Evolutionary conservation across 495 filamentous ascomycete genomes (phyloP), one percentile per base, ranked within the genome.

Genomic region (Hypoxylon trugodes): DNA sequence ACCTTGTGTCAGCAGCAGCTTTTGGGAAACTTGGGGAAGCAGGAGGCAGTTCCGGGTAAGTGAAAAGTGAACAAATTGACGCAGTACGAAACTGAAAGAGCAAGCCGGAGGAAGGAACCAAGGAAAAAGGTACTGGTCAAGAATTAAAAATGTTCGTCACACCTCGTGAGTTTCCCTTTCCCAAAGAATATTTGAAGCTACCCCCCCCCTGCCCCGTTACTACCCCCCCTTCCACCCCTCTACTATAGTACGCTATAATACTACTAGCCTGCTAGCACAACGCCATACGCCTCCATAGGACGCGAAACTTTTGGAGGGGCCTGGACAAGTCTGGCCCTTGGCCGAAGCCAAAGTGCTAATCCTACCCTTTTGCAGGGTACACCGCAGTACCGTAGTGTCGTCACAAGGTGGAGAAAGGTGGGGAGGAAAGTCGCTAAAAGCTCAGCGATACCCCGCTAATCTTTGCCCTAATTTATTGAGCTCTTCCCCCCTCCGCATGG

Each of bases 351-450:
- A 28, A 25, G 48, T 66, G 62, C 62, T 5, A 66, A 66, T 66
- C 62, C 55, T 60, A 66, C 62, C 50, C 62, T 45, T 42, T 59
- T 60, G 50, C 56, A 66, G 55, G 62, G 55, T 66, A 66, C 62
- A 60, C 55, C 45, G 57, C 63, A 50, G 52, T 66, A 61, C 62
- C 30, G 37, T 53, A 37, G 38, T 67, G 64, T 61, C 64, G 64
- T 67, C 64, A 67, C 58, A 61, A 18, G 63, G 57, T 66, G 63
- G 63, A 46, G 61, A 49, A 33, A 50, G 37, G 49, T 66, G 56
- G 62, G 16, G 62, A 59, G 45, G 18, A 35, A 35, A 40, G 3
- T 25, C 35, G 24, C 41, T 22, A 50, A 38, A 59, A 41, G 16
- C 12, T 43, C 33, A 66, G 49, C 42, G 16, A 50, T 46, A 55